Evolutionary conservation across 164 flowering plant species (phyloP).

Genomic region (Nelumbo lutea): DNA sequence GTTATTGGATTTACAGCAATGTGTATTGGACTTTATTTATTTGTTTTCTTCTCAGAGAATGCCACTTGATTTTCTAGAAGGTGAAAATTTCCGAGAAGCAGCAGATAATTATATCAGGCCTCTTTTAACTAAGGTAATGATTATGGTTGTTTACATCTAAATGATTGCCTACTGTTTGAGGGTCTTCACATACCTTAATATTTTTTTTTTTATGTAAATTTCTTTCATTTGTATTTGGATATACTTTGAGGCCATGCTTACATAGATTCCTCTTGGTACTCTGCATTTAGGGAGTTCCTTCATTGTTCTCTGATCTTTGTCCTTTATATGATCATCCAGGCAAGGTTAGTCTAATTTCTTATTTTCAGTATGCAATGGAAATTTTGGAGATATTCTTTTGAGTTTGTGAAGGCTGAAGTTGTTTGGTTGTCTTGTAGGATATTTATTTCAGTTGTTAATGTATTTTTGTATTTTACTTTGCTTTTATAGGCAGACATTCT

Average conservation of each 20-base stretch:
- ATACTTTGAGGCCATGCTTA: not conserved
- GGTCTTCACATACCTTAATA: not conserved
- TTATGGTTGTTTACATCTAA: not conserved
- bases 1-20: too few relatives aligned
- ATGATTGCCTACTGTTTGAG: conserved; percentile 7
- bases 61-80: too few relatives aligned
- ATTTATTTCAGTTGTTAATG: not conserved
- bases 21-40: not conserved
- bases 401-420: too few relatives aligned
- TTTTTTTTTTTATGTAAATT: not conserved
- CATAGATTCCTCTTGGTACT: conserved; percentile 2
- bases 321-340: conserved; percentile 82
- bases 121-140: too few relatives aligned
- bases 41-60: conserved; percentile 15
- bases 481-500: conserved; percentile 74
- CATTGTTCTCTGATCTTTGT: conserved; percentile 92
- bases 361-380: not conserved
- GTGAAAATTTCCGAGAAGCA: too few relatives aligned
- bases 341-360: conserved; percentile 52
- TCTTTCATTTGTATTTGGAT: not conserved
- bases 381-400: too few relatives aligned
- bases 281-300: conserved; percentile 85
- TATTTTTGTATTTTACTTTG: not conserved
- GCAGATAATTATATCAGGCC: too few relatives aligned
- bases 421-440: not conserved